A percentile compares a stretch with the other conserved stretches of the same genome.
Conservation (phyloP, 441 rosid genomes). For the Adansonia grandidieri region DNA sequence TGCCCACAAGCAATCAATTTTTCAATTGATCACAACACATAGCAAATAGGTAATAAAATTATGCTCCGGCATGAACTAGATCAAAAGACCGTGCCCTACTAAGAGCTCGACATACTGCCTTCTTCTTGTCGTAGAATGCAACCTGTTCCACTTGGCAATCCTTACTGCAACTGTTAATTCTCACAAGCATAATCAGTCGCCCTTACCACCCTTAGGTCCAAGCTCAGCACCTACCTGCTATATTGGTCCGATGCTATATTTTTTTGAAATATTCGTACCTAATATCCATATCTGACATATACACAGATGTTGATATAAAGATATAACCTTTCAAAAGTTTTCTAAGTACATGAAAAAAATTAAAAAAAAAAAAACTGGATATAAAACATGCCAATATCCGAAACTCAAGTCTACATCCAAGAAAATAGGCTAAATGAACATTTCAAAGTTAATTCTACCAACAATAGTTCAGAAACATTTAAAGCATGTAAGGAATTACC, state of each 20-base stretch:
- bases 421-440: not conserved
- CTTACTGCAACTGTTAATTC: conserved; percentile 62
- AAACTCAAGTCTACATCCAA: too few species aligned
- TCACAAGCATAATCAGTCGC: conserved; percentile 65
- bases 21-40: not conserved
- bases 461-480: conserved; percentile 10
- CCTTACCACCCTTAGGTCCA: conserved; percentile 56
- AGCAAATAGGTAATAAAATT: conserved; percentile 3
- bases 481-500: conserved; percentile 19
- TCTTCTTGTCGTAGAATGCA: conserved; percentile 73
- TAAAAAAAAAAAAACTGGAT: too few species aligned
- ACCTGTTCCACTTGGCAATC: conserved; percentile 76
- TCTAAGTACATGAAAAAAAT: too few species aligned
- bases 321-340: too few species aligned
- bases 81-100: not conserved
- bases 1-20: conserved; percentile 18
- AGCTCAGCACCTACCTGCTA: conserved; percentile 57
- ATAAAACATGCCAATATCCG: too few species aligned
- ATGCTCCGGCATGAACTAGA: not conserved
- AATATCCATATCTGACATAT: too few species aligned
- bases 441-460: conserved; percentile 21
- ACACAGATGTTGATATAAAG: too few species aligned
- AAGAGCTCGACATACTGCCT: conserved; percentile 63
- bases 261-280: too few species aligned
- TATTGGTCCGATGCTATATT: too few species aligned